Evolutionary conservation across 305 asterid genomes (phyloP), one percentile per base, ranked within the genome.

Genomic region (Striga hermonthica): DNA sequence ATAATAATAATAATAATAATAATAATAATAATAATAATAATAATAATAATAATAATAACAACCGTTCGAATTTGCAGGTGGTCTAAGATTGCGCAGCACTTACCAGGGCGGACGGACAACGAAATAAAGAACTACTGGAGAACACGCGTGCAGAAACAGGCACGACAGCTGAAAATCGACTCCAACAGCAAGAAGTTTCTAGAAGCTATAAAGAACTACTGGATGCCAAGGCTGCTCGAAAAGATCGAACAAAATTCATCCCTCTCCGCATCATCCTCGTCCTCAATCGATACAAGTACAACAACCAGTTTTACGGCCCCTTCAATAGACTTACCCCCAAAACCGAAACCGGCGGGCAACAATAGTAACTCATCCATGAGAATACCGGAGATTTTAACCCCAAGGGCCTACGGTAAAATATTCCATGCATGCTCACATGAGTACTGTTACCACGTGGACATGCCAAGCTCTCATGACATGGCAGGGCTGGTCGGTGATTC

Each of bases 41-140:
- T n/a, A n/a, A n/a, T n/a, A n/a, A n/a, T n/a, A n/a, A n/a, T n/a
- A n/a, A n/a, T n/a, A n/a, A n/a, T n/a, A n/a, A n/a, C n/a, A n/a
- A n/a, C 14, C 22, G 1, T 15, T 50, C 35, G 2, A 13, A 28
- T 14, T 39, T 52, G 5, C 41, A 92, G 98, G 79, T 92, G 98
- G 98, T 87, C 98, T 1, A 92, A 82, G 74, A 92, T 92, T 8
- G 98, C 98, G 0, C 89, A 82, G 55, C 81, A 90, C 68, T 62
- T 93, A 45, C 97, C 95, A 0, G 98, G 97, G 31, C 83, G 98
- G 71, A 92, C 98, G 0, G 98, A 92, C 31, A 92, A 92, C 37
- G 98, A 89, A 54, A 89, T 92, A 61, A 92, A 92, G 81, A 92
- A 92, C 4, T 92, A 92, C 60, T 92, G 98, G 98, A 80, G 98